Conservation (phyloP, 176 grass and related monocot species). For the Ensete ventricosum region DNA sequence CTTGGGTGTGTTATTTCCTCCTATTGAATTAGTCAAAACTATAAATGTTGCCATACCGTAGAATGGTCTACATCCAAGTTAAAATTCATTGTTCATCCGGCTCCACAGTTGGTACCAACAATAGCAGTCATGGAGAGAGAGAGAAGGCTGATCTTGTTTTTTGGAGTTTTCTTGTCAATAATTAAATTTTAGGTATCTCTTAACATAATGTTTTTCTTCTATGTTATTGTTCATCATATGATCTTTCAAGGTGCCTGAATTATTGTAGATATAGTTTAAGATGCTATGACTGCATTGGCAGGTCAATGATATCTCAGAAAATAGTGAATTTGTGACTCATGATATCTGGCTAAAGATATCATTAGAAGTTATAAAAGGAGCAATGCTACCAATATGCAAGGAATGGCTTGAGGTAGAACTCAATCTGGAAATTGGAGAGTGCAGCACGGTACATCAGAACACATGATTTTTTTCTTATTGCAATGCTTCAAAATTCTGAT, state of each 20-base stretch:
- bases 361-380: slow-evolving; percentile 37
- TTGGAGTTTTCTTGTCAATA: too few relatives aligned
- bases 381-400: slow-evolving; percentile 41
- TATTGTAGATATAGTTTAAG: not conserved
- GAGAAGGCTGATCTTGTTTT: too few relatives aligned
- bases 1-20: too few relatives aligned
- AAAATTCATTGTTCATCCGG: too few relatives aligned
- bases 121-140: too few relatives aligned
- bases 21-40: too few relatives aligned
- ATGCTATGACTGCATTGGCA: slow-evolving; percentile 17
- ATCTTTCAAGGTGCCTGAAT: not conserved
- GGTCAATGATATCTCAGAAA: slow-evolving; percentile 54
- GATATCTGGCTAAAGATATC: slow-evolving; percentile 48
- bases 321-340: slow-evolving; percentile 31
- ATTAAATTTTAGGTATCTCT: too few relatives aligned
- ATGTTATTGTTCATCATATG: slow-evolving; percentile 9
- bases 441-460: slow-evolving; percentile 33
- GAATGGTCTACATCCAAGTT: too few relatives aligned
- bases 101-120: too few relatives aligned
- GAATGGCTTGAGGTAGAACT: slow-evolving; percentile 77
- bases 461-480: slow-evolving; percentile 2
- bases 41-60: too few relatives aligned
- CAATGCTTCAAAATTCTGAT: not conserved
- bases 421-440: slow-evolving; percentile 44
- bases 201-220: not conserved